Evolutionary conservation across 2,329 filamentous ascomycete species (phyloP).

Genomic region (Fusarium xylarioides): DNA sequence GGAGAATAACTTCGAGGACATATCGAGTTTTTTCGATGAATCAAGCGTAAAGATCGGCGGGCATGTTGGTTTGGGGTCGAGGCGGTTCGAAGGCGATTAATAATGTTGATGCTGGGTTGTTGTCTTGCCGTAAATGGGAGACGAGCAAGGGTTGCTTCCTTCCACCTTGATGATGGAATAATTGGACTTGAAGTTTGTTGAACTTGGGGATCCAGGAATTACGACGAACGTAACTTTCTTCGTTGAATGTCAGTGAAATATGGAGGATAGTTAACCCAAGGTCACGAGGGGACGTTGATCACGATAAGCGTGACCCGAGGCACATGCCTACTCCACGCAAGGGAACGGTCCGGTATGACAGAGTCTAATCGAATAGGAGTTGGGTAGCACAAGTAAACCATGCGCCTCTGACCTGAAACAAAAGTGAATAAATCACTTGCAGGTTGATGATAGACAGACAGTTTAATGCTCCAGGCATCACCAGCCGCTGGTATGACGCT

Average conservation of each 20-base stretch:
- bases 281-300: conserved; percentile 36
- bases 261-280: conserved; percentile 3
- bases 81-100: neutral
- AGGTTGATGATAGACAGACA: conserved; percentile 9
- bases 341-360: neutral
- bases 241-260: neutral
- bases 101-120: neutral
- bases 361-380: neutral
- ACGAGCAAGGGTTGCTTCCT: neutral
- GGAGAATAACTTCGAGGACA: conserved; percentile 61
- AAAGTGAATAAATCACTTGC: neutral
- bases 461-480: conserved; percentile 37
- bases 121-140: neutral
- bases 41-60: conserved; percentile 7
- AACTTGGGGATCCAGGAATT: neutral
- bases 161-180: neutral
- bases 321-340: conserved; percentile 30
- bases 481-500: conserved; percentile 39
- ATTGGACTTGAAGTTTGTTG: neutral
- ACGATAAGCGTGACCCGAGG: conserved; percentile 39
- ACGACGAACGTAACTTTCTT: neutral
- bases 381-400: neutral
- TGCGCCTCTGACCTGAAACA: neutral
- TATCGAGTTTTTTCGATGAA: conserved; percentile 37
- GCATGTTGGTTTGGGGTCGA: conserved; percentile 29